Evolutionary conservation across 352 stramenopile species (phyloP).

Genomic region (Phytopythium montanum): DNA sequence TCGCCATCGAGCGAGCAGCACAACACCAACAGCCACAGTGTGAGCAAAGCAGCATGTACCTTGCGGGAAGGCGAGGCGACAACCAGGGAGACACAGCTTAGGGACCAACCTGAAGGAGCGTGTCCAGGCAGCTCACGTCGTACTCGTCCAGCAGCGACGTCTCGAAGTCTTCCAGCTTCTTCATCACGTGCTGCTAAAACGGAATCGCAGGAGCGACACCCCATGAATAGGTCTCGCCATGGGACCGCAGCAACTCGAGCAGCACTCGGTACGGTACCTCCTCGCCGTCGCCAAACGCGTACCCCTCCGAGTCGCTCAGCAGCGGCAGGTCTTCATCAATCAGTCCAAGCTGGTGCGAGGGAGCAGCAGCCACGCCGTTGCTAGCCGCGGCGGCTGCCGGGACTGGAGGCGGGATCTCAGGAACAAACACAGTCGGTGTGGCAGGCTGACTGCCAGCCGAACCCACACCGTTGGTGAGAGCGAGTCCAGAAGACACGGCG

Average conservation of each 20-base stretch:
- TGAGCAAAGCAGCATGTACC: background rate
- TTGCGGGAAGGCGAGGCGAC: background rate
- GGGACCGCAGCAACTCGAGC: constrained; percentile 16
- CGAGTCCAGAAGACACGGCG: constrained; percentile 9
- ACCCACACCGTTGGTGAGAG: constrained; percentile 24
- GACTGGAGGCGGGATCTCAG: background rate
- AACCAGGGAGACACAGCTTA: background rate
- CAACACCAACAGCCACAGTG: constrained; percentile 4
- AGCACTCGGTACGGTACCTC: constrained; percentile 49
- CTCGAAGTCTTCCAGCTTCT: constrained; percentile 87
- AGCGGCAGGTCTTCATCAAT: constrained; percentile 74
- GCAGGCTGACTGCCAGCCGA: background rate
- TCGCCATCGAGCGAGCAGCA: background rate
- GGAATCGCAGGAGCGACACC: constrained; percentile 13
- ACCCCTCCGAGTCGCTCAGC: constrained; percentile 64
- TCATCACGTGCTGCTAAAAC: constrained; percentile 81
- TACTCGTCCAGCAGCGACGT: constrained; percentile 85
- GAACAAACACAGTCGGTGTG: background rate
- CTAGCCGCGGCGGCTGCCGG: constrained; percentile 7
- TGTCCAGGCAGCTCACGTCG: constrained; percentile 80
- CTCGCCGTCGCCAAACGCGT: constrained; percentile 69
- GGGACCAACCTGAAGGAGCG: constrained; percentile 55
- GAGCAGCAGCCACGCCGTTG: constrained; percentile 8
- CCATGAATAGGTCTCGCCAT: constrained; percentile 22
- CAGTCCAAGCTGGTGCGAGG: constrained; percentile 46